phyloP scores from a whole-genome alignment of 306 rosid species.

The Quercus glauca region DNA sequence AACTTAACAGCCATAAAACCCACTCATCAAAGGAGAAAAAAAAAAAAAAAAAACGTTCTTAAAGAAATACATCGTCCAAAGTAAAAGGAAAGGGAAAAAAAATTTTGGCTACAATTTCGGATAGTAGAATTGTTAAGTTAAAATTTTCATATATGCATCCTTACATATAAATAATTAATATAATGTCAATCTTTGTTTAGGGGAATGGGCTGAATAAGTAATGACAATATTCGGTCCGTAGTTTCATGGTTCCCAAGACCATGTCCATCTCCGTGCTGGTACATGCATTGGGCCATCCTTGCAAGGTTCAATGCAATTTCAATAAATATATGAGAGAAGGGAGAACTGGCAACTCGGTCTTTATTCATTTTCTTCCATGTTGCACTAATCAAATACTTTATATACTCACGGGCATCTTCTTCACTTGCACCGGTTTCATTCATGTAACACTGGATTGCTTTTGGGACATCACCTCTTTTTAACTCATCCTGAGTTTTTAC shows the following conservation, averaged over 20 bases:
- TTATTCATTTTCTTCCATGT: slow-evolving; percentile 20
- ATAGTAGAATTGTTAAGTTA: no score
- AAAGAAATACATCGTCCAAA: no score
- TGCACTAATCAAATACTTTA: slow-evolving; percentile 3
- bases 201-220: not conserved
- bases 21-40: no score
- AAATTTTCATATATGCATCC: no score
- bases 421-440: slow-evolving; percentile 11
- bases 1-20: no score
- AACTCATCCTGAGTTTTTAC: not conserved
- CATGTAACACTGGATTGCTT: slow-evolving; percentile 30
- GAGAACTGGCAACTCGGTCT: not conserved
- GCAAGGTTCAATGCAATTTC: not conserved
- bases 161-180: no score
- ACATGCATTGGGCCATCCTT: slow-evolving; percentile 16
- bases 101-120: no score
- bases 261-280: slow-evolving; percentile 8
- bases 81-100: no score
- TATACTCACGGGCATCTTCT: not conserved
- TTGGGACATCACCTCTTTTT: slow-evolving; percentile 12
- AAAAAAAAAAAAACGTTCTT: no score
- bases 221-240: not conserved
- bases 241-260: not conserved
- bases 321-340: not conserved
- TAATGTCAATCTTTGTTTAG: no score